Evolutionary conservation across 2,329 filamentous ascomycete genomes (phyloP).

Genomic region (Sclerotinia trifoliorum): DNA sequence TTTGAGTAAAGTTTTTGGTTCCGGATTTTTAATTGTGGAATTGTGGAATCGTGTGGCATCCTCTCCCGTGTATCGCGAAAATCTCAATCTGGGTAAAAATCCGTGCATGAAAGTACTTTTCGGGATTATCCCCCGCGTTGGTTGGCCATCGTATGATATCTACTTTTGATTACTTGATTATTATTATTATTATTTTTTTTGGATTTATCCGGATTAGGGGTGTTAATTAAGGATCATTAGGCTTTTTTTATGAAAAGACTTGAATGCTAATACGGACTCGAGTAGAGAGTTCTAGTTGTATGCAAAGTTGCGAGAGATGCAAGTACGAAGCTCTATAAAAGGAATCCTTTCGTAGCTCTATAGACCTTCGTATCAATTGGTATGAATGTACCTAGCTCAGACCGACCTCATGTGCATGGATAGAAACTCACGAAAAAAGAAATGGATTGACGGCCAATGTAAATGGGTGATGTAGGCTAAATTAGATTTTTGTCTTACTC

Average conservation of each 20-base stretch:
- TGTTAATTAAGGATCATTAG: neutral
- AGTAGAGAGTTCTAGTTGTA: neutral
- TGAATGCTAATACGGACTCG: too few species aligned
- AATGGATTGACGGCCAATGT: too few species aligned
- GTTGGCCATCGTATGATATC: neutral
- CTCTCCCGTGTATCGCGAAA: neutral
- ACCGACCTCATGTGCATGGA: neutral
- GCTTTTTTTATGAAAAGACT: neutral
- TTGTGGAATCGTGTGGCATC: slow-evolving; percentile 13
- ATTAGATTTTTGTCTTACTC: too few species aligned
- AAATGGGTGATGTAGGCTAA: too few species aligned
- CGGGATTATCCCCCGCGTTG: neutral
- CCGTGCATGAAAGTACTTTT: neutral
- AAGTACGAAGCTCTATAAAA: too few species aligned
- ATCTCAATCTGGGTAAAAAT: neutral
- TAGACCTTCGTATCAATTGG: too few species aligned
- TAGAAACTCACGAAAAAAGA: too few species aligned
- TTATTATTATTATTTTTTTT: neutral
- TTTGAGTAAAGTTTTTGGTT: slow-evolving; percentile 17
- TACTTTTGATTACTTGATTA: neutral
- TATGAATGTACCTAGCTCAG: neutral
- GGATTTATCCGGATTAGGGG: slow-evolving; percentile 4
- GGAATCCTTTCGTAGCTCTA: too few species aligned
- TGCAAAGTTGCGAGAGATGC: neutral
- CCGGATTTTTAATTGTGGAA: slow-evolving; percentile 9